phyloP scores from a whole-genome alignment of 1,139 yeast species.

The Kodamaea suecica region DNA sequence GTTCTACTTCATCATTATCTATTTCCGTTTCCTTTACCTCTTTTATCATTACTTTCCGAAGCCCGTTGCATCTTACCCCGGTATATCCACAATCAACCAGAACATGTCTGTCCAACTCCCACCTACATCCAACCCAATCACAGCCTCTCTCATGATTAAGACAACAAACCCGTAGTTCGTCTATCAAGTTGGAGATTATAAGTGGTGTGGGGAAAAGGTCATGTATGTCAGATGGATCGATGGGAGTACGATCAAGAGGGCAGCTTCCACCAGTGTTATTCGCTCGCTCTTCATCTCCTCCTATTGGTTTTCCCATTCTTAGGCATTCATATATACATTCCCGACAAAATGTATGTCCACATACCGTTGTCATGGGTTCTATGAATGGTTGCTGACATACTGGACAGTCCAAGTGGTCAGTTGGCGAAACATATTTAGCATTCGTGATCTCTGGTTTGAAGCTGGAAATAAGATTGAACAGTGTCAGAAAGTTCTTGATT shows the following conservation, averaged over 20 bases:
- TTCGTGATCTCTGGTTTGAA: slow-evolving; percentile 32
- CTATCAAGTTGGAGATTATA: slow-evolving; percentile 56
- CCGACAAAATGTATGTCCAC: slow-evolving; percentile 61
- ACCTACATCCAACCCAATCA: slow-evolving; percentile 54
- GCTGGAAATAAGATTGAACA: slow-evolving; percentile 1
- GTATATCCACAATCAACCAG: slow-evolving; percentile 49
- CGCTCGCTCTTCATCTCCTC: slow-evolving; percentile 6
- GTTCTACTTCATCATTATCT: slow-evolving; percentile 6
- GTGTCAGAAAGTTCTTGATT: neutral
- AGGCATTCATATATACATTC: slow-evolving; percentile 51
- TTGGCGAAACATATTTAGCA: slow-evolving; percentile 33
- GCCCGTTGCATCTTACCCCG: slow-evolving; percentile 44
- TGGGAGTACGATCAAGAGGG: slow-evolving; percentile 60
- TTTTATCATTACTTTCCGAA: slow-evolving; percentile 2
- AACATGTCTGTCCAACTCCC: slow-evolving; percentile 58
- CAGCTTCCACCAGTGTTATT: slow-evolving; percentile 38
- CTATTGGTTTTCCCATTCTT: slow-evolving; percentile 21
- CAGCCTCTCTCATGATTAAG: slow-evolving; percentile 56
- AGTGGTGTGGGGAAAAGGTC: slow-evolving; percentile 63
- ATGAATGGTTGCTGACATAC: slow-evolving; percentile 58
- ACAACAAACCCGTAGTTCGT: slow-evolving; percentile 58
- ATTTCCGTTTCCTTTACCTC: slow-evolving; percentile 4
- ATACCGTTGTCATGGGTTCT: slow-evolving; percentile 52
- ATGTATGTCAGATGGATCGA: slow-evolving; percentile 34
- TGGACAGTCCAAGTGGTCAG: slow-evolving; percentile 57